Base-by-base conservation (phyloP, 73 alveolate genomes). In the Symbiodinium natans region DNA sequence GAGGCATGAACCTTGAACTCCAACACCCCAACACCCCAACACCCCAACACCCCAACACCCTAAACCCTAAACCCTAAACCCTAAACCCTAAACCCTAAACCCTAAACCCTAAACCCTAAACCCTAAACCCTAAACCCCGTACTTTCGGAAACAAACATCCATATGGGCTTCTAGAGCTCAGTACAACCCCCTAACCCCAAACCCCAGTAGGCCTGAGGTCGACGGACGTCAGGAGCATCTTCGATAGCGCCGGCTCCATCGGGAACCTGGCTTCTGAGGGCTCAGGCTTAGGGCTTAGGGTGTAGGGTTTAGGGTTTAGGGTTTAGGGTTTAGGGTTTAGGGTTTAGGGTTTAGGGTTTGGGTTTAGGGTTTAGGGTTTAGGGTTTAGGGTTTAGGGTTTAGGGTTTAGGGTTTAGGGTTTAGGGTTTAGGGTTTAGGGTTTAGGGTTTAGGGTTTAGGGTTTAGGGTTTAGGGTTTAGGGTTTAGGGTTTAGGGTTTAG, bases 221-320 rank as follows among this genome's bases (percentile, higher is more conserved):
- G 59, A 99, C 99, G 43, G 99, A 99, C 10, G 99, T 99, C 88
- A 99, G 99, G 68, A 99, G 99, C 99, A 99, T 99, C 99, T 93
- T 93, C 59, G 99, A 93, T 43, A 93, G 42, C 38, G 90, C 83
- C 21, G 99, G 99, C 88, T 93, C 99, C 94, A 93, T 93, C 13
- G 99, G 99, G 93, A 93, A 83, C 97, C 97, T 90, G 31, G 1
- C 33, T 15, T 75, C 21, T 42, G 31, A 25, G 27, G 46, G 86
- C 27, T 75, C 86, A 13, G n/a, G 15, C 85, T 75, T 46, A 71
- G 38, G 10, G 39, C 23, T 1, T 27, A 33, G 39, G 5, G 38
- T 25, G 10, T 71, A 25, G 74, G 74, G 25, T 56, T 56, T 11
- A 19, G 74, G 74, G 74, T 56, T 21, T 15, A 56, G 74, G 74